Evolutionary conservation across 164 flowering plant species (phyloP), one percentile per base, ranked within the genome.

Genomic region (Liriodendron chinense): DNA sequence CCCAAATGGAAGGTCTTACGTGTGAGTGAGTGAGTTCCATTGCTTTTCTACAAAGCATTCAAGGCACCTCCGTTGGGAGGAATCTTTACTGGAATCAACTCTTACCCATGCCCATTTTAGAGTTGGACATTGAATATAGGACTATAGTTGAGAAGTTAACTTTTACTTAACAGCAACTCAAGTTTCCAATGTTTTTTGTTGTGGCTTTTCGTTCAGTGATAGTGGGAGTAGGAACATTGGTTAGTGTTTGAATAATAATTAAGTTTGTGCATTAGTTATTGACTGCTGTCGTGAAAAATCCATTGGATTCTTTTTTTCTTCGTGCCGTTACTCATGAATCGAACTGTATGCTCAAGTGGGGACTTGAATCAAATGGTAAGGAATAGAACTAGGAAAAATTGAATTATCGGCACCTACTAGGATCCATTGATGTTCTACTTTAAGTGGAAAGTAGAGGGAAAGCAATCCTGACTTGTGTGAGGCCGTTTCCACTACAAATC

Each of bases 1-100:
- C 99, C 99, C 67, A 94, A 96, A 83, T 96, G 98, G 99, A 96
- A 92, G 88, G 90, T 94, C 80, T 91, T 96, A 85, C 93, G 89
- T 85, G 99, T 93, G 96, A 91, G 99, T 96, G 90, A 87, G 91
- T 87, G 93, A 91, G 88, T 87, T 86, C 78, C 81, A 62, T 66
- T 82, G 21, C 66, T 64, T 71, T 71, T 77, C 34, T 16, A 5
- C 16, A 34, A 28, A 63, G 18, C 14, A 67, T 34, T 28, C 20
- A 1, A 14, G 26, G 47, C 69, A 16, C 20, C 20, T 67, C 9
- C 0, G 18, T 24, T 66, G 2, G 28, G 43, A 25, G 16, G 5
- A 66, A 24, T 66, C n/a, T 16, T 66, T 13, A 66, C 6, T 28
- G 25, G 43, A 25, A 10, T 25, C 26, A 16, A 66, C 24, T 63